Percentiles rank a stretch among this genome's conserved stretches.
phyloP scores from a whole-genome alignment of 371 early-diverging fungal species.

The Aphelidium insulamus region DNA sequence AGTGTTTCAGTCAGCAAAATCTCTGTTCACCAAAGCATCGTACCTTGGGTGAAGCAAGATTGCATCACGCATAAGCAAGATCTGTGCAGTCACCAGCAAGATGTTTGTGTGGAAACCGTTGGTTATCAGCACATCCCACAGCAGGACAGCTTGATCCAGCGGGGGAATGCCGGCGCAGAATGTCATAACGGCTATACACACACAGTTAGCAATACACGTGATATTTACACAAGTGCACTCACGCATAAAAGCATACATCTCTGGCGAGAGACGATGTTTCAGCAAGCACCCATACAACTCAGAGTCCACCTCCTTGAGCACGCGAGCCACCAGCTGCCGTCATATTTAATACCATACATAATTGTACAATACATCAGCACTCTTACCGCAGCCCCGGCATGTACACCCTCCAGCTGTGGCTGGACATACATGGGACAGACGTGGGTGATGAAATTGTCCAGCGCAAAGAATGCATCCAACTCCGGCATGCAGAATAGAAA shows the following conservation, averaged over 20 bases:
- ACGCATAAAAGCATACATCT: slow-evolving; percentile 73
- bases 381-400: slow-evolving; percentile 59
- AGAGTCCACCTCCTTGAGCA: slow-evolving; percentile 48
- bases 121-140: slow-evolving; percentile 83
- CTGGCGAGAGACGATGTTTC: slow-evolving; percentile 45
- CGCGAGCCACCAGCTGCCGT: slow-evolving; percentile 52
- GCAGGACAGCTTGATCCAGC: slow-evolving; percentile 42
- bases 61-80: slow-evolving; percentile 47
- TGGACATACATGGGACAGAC: slow-evolving; percentile 81
- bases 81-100: slow-evolving; percentile 59
- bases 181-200: slow-evolving; percentile 54
- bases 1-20: not conserved
- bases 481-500: slow-evolving; percentile 78
- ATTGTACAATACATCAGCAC: not conserved
- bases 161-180: slow-evolving; percentile 76
- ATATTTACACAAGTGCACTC: slow-evolving; percentile 10
- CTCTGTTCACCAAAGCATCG: not conserved
- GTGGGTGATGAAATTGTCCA: slow-evolving; percentile 52
- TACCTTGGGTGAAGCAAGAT: slow-evolving; percentile 37
- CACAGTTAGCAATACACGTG: not conserved
- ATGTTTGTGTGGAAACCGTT: slow-evolving; percentile 80
- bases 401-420: slow-evolving; percentile 70
- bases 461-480: slow-evolving; percentile 70
- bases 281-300: slow-evolving; percentile 41
- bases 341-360: slow-evolving; percentile 1